Percentiles rank a stretch among this genome's conserved stretches.
Conservation (phyloP, 2,329 filamentous ascomycete species). For the Graphilbum ipis-grandicollis region DNA sequence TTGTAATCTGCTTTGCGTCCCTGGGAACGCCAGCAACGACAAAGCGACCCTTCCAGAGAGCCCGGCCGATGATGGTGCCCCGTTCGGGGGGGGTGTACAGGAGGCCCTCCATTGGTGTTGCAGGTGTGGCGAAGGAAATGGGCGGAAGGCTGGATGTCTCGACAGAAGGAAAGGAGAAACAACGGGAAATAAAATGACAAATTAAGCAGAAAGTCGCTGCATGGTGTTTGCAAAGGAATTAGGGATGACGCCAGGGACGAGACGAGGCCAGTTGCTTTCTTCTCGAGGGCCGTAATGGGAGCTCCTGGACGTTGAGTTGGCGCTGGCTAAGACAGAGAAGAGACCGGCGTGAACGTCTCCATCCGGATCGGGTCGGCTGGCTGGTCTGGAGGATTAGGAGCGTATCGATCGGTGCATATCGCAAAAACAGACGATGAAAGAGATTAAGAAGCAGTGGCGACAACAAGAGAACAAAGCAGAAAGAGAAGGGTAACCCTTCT, state of each 20-base stretch:
- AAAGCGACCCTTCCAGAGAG: conserved; percentile 41
- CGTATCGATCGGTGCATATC: no score
- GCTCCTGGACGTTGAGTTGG: no score
- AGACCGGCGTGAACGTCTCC: no score
- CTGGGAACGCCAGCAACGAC: conserved; percentile 32
- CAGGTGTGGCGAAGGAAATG: not conserved
- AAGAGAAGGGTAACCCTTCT: not conserved
- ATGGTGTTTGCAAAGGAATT: no score
- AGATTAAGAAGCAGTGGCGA: not conserved
- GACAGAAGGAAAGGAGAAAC: not conserved
- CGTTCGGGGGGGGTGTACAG: conserved; percentile 33
- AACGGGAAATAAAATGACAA: conserved; percentile 2
- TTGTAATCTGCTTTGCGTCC: conserved; percentile 14
- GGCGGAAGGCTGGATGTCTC: conserved; percentile 1
- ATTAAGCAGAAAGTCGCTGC: conserved; percentile 2
- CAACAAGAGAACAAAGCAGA: not conserved
- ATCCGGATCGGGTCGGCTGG: no score
- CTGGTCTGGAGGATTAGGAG: no score
- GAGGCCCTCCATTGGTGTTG: conserved; percentile 32
- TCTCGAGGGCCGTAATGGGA: no score
- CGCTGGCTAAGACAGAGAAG: no score
- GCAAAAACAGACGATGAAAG: no score
- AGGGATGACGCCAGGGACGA: no score
- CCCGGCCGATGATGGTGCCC: conserved; percentile 31
- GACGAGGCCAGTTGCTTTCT: no score